These are phyloP conservation scores for Alisma plantagoaquatica DNA, from an alignment of 106 monocot species.

Conservation along the genomic window DNA sequence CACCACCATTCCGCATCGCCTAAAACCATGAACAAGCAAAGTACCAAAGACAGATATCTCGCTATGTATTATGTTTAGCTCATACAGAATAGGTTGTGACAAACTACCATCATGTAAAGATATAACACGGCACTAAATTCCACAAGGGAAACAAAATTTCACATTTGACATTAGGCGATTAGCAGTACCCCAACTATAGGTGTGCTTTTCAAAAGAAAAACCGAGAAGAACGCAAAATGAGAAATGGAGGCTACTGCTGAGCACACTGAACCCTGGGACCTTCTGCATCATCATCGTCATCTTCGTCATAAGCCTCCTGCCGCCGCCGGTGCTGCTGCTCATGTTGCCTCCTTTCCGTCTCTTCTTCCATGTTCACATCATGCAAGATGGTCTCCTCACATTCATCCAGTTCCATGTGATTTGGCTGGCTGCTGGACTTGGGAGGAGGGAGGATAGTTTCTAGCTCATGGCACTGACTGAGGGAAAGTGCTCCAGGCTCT, in stretches of 20 bases:
- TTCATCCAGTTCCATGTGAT: slow-evolving; percentile 43
- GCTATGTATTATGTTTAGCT: too few relatives aligned
- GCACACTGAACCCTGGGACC: slow-evolving; percentile 30
- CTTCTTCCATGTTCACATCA: slow-evolving; percentile 57
- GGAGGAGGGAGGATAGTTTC: slow-evolving; percentile 39
- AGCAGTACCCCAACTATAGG: too few relatives aligned
- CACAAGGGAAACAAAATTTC: too few relatives aligned
- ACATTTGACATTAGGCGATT: too few relatives aligned
- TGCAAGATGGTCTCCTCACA: slow-evolving; percentile 60
- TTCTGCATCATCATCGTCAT: slow-evolving; percentile 27
- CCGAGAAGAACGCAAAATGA: too few relatives aligned
- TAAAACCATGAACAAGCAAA: too few relatives aligned
- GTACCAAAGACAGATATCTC: too few relatives aligned
- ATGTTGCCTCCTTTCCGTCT: slow-evolving; percentile 37
- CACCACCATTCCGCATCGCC: too few relatives aligned
- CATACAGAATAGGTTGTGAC: too few relatives aligned
- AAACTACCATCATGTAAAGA: too few relatives aligned
- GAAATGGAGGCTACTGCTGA: slow-evolving; percentile 34
- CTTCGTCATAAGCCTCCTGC: slow-evolving; percentile 51
- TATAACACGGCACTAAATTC: too few relatives aligned
- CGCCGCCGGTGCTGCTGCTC: slow-evolving; percentile 24
- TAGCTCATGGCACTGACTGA: slow-evolving; percentile 24
- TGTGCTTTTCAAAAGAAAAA: too few relatives aligned
- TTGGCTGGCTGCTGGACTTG: slow-evolving; percentile 13
- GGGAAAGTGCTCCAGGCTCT: slow-evolving; percentile 25